Percentiles rank a stretch among this genome's conserved stretches.
phyloP scores from a whole-genome alignment of 73 alveolate species.

The Durusdinium trenchii region DNA sequence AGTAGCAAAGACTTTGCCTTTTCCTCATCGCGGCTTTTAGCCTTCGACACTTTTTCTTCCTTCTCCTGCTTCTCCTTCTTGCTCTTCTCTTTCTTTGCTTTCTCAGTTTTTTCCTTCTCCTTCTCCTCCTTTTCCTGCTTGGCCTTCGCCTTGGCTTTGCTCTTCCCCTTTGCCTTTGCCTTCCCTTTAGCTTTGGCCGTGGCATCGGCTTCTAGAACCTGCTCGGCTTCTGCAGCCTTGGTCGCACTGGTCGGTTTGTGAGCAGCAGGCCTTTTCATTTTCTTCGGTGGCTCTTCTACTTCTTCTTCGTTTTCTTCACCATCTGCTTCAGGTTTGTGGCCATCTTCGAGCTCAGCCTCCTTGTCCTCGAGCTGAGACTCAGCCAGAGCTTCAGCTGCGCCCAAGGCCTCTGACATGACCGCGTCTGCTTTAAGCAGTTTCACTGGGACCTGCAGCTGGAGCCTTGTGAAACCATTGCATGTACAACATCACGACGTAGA shows the following conservation, averaged over 20 bases:
- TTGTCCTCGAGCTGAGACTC: too few species aligned
- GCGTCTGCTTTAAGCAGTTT: too few species aligned
- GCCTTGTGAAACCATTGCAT: too few species aligned
- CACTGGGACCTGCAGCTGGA: too few species aligned
- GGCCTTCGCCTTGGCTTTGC: not conserved
- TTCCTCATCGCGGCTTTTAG: not conserved
- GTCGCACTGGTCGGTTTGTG: not conserved
- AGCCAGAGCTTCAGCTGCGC: too few species aligned
- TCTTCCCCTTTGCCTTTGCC: not conserved
- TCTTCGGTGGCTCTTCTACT: not conserved
- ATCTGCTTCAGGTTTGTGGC: not conserved
- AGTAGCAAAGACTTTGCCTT: not conserved
- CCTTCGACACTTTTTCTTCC: not conserved
- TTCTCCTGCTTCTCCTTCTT: not conserved
- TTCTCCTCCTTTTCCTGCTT: not conserved
- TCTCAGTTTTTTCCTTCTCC: not conserved
- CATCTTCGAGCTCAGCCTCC: too few species aligned
- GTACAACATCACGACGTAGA: too few species aligned
- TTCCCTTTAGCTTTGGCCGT: not conserved
- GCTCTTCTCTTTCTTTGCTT: not conserved
- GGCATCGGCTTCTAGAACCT: not conserved
- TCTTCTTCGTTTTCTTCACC: not conserved
- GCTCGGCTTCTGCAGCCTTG: not conserved
- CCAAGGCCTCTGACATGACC: too few species aligned
- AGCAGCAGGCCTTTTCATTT: not conserved